Evolutionary conservation across 169 alveolate species (phyloP).

Genomic region (Plasmodium vivax): DNA sequence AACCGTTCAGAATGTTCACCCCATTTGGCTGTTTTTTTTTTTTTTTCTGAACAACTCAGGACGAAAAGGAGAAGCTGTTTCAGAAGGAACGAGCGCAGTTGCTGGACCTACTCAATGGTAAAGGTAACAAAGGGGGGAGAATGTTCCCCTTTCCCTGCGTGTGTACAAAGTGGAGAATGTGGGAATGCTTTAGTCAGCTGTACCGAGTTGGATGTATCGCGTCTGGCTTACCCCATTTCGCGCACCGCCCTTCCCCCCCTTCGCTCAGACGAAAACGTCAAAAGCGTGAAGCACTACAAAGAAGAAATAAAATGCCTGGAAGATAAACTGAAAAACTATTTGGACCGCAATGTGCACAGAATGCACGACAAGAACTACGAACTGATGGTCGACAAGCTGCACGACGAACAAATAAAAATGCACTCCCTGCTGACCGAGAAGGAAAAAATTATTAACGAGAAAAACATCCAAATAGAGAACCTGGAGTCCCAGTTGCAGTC

Average conservation of each 20-base stretch:
- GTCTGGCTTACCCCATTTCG: neutral
- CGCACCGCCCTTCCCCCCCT: neutral
- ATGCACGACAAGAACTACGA: slow-evolving; percentile 60
- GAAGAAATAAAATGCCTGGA: slow-evolving; percentile 46
- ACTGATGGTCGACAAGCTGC: slow-evolving; percentile 33
- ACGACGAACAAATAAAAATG: slow-evolving; percentile 63
- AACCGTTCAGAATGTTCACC: neutral
- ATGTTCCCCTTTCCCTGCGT: neutral
- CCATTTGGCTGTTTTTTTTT: slow-evolving; percentile 24
- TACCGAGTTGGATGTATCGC: neutral
- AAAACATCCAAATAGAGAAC: slow-evolving; percentile 36
- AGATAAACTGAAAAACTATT: slow-evolving; percentile 33
- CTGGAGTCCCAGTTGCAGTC: slow-evolving; percentile 47
- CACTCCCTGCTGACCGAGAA: slow-evolving; percentile 55
- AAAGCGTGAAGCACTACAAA: slow-evolving; percentile 16
- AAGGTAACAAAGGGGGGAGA: neutral
- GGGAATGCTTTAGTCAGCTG: neutral
- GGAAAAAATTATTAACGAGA: slow-evolving; percentile 50
- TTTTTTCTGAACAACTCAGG: slow-evolving; percentile 25
- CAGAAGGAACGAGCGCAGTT: slow-evolving; percentile 24
- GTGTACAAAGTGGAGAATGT: neutral
- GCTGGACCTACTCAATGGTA: slow-evolving; percentile 27
- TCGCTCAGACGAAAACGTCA: slow-evolving; percentile 7
- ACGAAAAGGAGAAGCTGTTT: slow-evolving; percentile 30
- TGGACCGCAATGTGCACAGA: slow-evolving; percentile 28